phyloP scores from a whole-genome alignment of 352 stramenopile species.

The Pythium brachiatum region DNA sequence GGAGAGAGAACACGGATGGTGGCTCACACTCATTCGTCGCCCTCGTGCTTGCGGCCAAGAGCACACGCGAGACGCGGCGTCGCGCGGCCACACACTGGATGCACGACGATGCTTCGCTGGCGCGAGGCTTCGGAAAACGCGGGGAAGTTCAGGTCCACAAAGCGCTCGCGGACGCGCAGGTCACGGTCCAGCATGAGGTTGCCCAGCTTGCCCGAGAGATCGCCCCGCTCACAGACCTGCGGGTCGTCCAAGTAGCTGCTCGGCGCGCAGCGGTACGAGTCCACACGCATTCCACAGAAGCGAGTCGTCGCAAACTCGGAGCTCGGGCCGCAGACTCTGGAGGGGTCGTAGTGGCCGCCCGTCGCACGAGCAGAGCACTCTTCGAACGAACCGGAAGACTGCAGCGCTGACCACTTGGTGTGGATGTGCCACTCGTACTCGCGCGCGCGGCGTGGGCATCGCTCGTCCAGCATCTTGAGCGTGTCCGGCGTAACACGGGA shows the following conservation, averaged over 20 bases:
- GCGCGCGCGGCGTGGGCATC: neutral
- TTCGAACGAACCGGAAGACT: slow-evolving; percentile 33
- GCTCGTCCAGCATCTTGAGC: neutral
- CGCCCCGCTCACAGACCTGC: slow-evolving; percentile 46
- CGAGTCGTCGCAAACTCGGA: slow-evolving; percentile 39
- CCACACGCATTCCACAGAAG: slow-evolving; percentile 24
- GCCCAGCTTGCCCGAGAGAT: slow-evolving; percentile 61
- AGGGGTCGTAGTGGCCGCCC: slow-evolving; percentile 57
- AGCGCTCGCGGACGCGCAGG: slow-evolving; percentile 28
- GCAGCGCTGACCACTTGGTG: slow-evolving; percentile 13
- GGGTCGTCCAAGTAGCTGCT: slow-evolving; percentile 38
- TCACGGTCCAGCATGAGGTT: slow-evolving; percentile 29
- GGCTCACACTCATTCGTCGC: no score
- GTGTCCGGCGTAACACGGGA: neutral
- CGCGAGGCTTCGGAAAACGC: slow-evolving; percentile 36
- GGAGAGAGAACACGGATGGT: no score
- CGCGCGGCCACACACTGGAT: slow-evolving; percentile 48
- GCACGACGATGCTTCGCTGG: slow-evolving; percentile 64
- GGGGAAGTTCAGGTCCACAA: slow-evolving; percentile 47
- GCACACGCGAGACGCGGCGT: slow-evolving; percentile 50
- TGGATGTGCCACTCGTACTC: slow-evolving; percentile 17
- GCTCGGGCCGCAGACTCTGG: slow-evolving; percentile 38
- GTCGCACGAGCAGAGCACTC: slow-evolving; percentile 43
- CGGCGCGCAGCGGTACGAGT: slow-evolving; percentile 44
- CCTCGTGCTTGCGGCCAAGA: neutral